Evolutionary conservation across 2,329 filamentous ascomycete species (phyloP).

Genomic region (Cladosporium sp.): DNA sequence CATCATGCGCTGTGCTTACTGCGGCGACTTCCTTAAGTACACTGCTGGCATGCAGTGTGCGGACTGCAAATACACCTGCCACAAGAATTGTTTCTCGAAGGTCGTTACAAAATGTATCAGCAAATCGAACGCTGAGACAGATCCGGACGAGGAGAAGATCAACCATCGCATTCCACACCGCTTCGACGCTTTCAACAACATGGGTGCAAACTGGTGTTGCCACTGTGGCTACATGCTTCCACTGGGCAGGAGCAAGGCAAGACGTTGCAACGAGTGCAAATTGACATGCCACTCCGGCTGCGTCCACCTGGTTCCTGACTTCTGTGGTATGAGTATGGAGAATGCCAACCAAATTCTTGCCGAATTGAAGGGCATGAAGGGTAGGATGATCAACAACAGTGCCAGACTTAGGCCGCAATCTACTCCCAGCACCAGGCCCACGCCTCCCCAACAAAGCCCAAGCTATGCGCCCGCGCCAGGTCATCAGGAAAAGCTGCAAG

Average conservation of each 20-base stretch:
- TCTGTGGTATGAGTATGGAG: slow-evolving; percentile 99
- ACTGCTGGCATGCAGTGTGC: slow-evolving; percentile 98
- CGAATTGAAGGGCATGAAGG: slow-evolving; percentile 76
- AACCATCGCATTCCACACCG: slow-evolving; percentile 98
- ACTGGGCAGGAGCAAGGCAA: slow-evolving; percentile 89
- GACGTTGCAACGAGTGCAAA: slow-evolving; percentile 90
- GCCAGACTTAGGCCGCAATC: slow-evolving; percentile 55
- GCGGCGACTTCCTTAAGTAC: slow-evolving; percentile 97
- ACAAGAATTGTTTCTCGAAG: slow-evolving; percentile 93
- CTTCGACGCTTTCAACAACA: slow-evolving; percentile 93
- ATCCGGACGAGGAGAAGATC: slow-evolving; percentile 98
- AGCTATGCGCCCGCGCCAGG: slow-evolving; percentile 31
- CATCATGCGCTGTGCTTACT: slow-evolving; percentile 98
- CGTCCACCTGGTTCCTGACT: slow-evolving; percentile 93
- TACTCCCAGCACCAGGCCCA: slow-evolving; percentile 38
- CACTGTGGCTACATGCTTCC: slow-evolving; percentile 96
- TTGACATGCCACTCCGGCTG: slow-evolving; percentile 89
- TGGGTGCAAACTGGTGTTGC: slow-evolving; percentile 98
- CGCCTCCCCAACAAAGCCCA: slow-evolving; percentile 37
- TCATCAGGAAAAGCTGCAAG: slow-evolving; percentile 35
- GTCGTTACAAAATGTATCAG: slow-evolving; percentile 99
- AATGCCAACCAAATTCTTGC: slow-evolving; percentile 90
- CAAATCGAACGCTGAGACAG: slow-evolving; percentile 96
- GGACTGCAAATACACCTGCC: slow-evolving; percentile 99
- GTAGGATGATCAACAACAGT: slow-evolving; percentile 33